A percentile compares a stretch with the other conserved stretches of the same genome.
Conservation (phyloP, 2,329 filamentous ascomycete genomes). For the Fusarium sp. region DNA sequence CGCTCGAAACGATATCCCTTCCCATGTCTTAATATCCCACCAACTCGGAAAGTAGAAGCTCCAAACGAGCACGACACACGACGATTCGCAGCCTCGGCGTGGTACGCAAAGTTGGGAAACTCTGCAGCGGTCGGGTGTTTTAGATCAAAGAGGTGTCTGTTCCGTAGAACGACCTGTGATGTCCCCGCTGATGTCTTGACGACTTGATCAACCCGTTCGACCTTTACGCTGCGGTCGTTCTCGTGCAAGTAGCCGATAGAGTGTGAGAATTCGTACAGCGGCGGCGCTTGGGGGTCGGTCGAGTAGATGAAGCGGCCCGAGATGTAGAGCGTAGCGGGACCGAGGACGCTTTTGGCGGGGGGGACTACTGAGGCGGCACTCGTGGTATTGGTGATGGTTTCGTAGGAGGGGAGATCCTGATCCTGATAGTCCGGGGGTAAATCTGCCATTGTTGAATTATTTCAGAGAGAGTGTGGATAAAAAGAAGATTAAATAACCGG, state of each 20-base stretch:
- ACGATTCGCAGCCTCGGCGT: slow-evolving; percentile 49
- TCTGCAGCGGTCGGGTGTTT: slow-evolving; percentile 47
- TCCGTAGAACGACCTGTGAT: slow-evolving; percentile 44
- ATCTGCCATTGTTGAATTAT: slow-evolving; percentile 23
- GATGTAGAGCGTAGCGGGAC: slow-evolving; percentile 49
- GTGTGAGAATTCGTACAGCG: slow-evolving; percentile 53
- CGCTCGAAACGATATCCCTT: slow-evolving; percentile 48
- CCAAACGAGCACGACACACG: slow-evolving; percentile 47
- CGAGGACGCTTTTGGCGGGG: slow-evolving; percentile 29
- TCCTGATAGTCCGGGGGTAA: slow-evolving; percentile 19
- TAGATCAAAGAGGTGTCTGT: slow-evolving; percentile 51
- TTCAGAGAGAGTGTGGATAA: background rate
- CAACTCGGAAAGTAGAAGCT: slow-evolving; percentile 41
- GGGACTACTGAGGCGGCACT: slow-evolving; percentile 8
- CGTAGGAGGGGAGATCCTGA: slow-evolving; percentile 42
- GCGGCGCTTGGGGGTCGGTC: slow-evolving; percentile 42
- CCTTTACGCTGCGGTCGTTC: slow-evolving; percentile 45
- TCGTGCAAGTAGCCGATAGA: slow-evolving; percentile 49
- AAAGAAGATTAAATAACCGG: background rate
- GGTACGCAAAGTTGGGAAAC: slow-evolving; percentile 47
- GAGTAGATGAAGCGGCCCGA: slow-evolving; percentile 52
- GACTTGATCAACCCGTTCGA: slow-evolving; percentile 49
- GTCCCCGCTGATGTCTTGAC: slow-evolving; percentile 39
- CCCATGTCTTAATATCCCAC: slow-evolving; percentile 33
- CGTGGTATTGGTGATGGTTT: slow-evolving; percentile 19